These are phyloP conservation scores for Carex arenaria DNA, from an alignment of 202 grass and related monocot species.

Conservation along the genomic window DNA sequence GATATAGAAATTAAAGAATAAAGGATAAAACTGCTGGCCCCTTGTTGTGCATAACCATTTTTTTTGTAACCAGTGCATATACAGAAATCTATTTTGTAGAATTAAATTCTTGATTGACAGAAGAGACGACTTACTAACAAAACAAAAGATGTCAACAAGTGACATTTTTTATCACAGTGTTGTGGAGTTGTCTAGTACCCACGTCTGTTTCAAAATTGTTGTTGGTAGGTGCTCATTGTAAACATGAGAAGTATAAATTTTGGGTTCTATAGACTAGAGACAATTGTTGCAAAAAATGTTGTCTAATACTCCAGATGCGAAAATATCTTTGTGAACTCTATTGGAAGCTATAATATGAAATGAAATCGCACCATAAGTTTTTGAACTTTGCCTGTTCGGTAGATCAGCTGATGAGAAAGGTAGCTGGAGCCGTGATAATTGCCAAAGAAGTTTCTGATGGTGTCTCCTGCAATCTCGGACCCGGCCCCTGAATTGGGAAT, in stretches of 20 bases:
- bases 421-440: constrained; percentile 97
- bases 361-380: constrained; percentile 60
- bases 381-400: constrained; percentile 62
- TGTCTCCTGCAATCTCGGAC: constrained; percentile 47
- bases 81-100: background rate
- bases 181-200: background rate
- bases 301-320: background rate
- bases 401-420: constrained; percentile 82
- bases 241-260: background rate
- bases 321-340: background rate
- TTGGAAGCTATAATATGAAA: background rate
- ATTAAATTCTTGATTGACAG: background rate
- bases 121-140: background rate
- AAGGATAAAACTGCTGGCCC: background rate
- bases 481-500: constrained; percentile 54
- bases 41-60: background rate
- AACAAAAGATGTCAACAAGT: background rate
- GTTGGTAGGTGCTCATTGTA: background rate
- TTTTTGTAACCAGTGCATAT: background rate
- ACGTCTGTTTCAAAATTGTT: background rate
- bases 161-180: background rate
- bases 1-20: background rate
- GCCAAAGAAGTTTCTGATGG: constrained; percentile 80
- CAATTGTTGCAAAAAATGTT: background rate
- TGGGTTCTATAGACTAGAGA: background rate